These are phyloP conservation scores for Fraxinus excelsior DNA, from an alignment of 257 asterid species.

Conservation along the genomic window DNA sequence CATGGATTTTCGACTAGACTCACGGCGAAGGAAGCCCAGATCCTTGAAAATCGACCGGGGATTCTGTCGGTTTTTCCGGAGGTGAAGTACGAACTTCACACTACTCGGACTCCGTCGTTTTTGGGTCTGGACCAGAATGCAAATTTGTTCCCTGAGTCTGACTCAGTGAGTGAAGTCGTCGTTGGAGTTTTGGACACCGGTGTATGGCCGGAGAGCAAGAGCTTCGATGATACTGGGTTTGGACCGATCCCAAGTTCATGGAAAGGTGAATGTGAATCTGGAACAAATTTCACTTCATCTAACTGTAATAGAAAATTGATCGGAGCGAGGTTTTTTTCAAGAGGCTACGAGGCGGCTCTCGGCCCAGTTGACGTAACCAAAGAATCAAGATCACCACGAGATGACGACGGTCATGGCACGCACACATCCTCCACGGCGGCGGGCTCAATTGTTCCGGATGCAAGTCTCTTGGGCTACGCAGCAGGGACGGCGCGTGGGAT, in stretches of 20 bases:
- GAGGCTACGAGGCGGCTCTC: conserved; percentile 70
- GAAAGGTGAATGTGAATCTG: conserved; percentile 75
- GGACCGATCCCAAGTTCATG: conserved; percentile 69
- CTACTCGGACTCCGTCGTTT: conserved; percentile 83
- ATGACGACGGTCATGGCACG: conserved; percentile 94
- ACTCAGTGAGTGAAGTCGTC: conserved; percentile 54
- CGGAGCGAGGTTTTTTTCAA: conserved; percentile 69
- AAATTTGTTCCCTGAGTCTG: conserved; percentile 61
- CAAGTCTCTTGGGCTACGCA: conserved; percentile 79
- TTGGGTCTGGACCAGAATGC: conserved; percentile 68
- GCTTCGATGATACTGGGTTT: conserved; percentile 70
- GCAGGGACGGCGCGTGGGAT: conserved; percentile 89
- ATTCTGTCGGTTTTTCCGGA: conserved; percentile 69
- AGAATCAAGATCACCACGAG: conserved; percentile 80
- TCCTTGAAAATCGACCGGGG: conserved; percentile 55
- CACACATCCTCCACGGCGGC: conserved; percentile 90
- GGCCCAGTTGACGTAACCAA: conserved; percentile 69
- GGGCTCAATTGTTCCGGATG: conserved; percentile 64
- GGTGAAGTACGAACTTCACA: conserved; percentile 69
- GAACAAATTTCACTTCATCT: conserved; percentile 61
- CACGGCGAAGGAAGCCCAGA: conserved; percentile 52
- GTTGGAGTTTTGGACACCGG: conserved; percentile 88
- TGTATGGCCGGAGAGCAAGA: conserved; percentile 92
- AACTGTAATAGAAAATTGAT: conserved; percentile 71
- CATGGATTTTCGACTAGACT: conserved; percentile 78